Base-by-base conservation (phyloP, 2,329 filamentous ascomycete genomes). In the Paraconiothyrium brasiliense region DNA sequence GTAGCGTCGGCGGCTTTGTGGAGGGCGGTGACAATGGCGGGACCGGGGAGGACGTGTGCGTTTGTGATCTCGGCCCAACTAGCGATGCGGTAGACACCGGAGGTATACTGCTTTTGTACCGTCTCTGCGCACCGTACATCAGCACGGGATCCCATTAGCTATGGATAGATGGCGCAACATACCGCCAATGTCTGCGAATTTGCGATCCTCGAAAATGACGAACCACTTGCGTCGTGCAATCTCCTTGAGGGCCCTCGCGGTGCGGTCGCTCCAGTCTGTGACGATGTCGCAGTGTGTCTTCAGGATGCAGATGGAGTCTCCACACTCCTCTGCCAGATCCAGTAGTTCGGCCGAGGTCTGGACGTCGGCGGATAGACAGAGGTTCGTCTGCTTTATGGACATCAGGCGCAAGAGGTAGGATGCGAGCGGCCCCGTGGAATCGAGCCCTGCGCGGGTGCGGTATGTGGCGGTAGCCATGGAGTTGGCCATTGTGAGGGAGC, bases 251-350 rank as follows among this genome's bases (percentile, higher is more conserved):
- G 80, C 79, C 60, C 79, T 69, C 20, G 84, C 84, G 1, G 86
- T 87, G 60, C 85, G 81, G 61, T 85, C 83, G 14, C 82, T 83
- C 81, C 86, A 89, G 74, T 89, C 87, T 64, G 84, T 82, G 67
- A 89, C 84, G 56, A 87, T 87, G 75, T 89, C 87, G 58, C 85
- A 86, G 70, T 88, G 86, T 4, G 87, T 85, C 75, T 88, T 87
- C 58, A 89, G 79, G 32, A 89, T 75, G 66, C 85, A 87, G 60
- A 89, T 88, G 63, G 84, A 83, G 66, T 88, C 86, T 61, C 87
- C 87, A 16, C 88, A 81, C 39, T 87, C 83, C 64, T 86, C 83
- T 34, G 86, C 86, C 10, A 89, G 77, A 47, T 80, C 79, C 20
- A 89, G 74, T 20, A 89, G 81, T 66, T 85, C 81, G 55, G 82